Evolutionary conservation across 2,329 filamentous ascomycete genomes (phyloP).

Genomic region (Cercospora berteroae): DNA sequence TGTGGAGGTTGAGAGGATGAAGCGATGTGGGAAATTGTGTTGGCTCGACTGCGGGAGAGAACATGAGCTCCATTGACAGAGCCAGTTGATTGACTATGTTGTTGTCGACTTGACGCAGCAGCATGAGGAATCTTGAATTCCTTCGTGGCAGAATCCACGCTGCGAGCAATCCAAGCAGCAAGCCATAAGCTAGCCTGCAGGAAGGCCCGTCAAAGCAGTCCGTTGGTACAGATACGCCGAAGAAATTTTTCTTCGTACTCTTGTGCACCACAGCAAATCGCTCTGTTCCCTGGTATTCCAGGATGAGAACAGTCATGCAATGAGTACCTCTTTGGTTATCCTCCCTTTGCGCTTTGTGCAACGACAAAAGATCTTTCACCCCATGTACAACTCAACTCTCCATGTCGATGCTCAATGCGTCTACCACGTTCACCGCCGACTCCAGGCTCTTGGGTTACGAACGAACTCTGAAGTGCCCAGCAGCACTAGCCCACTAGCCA

Average conservation of each 20-base stretch:
- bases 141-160: neutral
- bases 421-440: neutral
- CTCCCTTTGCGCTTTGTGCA: neutral
- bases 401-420: neutral
- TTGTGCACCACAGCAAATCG: neutral
- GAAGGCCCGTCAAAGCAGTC: too few relatives aligned
- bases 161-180: neutral
- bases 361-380: neutral
- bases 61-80: neutral
- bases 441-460: neutral
- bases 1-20: neutral
- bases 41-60: neutral
- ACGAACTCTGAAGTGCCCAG: neutral
- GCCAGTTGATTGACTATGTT: neutral
- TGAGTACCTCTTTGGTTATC: neutral
- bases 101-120: neutral
- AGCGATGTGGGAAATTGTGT: neutral
- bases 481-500: slow-evolving; percentile 4
- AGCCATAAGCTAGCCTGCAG: neutral
- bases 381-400: neutral
- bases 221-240: neutral
- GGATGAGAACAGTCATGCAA: neutral
- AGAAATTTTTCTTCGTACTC: neutral
- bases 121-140: neutral
- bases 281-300: neutral